phyloP scores from a whole-genome alignment of 2,329 filamentous ascomycete genomes.

The Epichloe bromicola region DNA sequence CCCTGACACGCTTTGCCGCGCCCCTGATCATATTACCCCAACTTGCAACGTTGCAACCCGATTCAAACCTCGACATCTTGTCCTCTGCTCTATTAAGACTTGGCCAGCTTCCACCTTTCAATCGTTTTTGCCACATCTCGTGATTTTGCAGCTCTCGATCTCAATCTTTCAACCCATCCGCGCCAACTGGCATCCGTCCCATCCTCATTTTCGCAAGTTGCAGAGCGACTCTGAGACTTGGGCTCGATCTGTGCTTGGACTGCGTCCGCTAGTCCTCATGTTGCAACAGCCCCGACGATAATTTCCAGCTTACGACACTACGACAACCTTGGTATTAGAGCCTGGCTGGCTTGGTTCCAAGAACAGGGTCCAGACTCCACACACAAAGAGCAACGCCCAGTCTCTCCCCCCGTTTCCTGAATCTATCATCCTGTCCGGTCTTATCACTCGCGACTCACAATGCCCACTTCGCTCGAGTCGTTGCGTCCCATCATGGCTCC shows the following conservation, averaged over 20 bases:
- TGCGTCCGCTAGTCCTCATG: too few relatives aligned
- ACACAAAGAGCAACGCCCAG: background rate
- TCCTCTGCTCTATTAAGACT: too few relatives aligned
- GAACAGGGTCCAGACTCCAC: background rate
- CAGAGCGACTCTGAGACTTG: background rate
- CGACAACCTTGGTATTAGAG: background rate
- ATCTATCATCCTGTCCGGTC: background rate
- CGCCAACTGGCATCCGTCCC: background rate
- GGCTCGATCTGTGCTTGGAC: too few relatives aligned
- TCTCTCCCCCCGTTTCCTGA: background rate
- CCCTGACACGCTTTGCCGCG: background rate
- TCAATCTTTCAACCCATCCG: background rate
- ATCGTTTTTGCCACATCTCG: background rate
- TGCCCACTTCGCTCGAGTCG: conserved; percentile 48
- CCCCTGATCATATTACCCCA: background rate
- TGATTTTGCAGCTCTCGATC: background rate
- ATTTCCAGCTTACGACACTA: background rate
- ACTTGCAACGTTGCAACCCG: background rate
- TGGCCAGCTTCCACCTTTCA: background rate
- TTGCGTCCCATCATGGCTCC: conserved; percentile 50
- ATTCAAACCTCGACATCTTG: background rate
- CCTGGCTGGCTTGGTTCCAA: background rate
- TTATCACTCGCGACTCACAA: conserved; percentile 13
- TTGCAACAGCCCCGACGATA: background rate
- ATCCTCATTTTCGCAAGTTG: background rate